phyloP scores from a whole-genome alignment of 352 stramenopile genomes.

The Phytopythium mirpurense region DNA sequence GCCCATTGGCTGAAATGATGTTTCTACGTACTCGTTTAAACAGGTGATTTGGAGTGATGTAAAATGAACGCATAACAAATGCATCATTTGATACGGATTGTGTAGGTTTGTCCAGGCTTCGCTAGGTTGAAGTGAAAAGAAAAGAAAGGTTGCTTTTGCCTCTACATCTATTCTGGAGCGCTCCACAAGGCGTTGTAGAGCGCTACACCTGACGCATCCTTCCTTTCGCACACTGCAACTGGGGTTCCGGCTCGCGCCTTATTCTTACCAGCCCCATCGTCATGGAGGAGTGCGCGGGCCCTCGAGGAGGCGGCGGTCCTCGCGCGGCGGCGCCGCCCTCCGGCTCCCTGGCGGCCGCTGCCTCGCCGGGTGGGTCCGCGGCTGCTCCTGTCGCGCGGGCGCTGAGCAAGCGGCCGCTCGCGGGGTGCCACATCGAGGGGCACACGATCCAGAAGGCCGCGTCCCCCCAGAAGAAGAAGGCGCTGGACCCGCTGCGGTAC shows the following conservation, averaged over 20 bases:
- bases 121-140: background rate
- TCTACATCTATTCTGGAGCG: constrained; percentile 1
- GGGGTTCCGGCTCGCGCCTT: background rate
- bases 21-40: background rate
- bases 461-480: constrained; percentile 66
- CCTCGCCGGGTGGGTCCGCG: background rate
- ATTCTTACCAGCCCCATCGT: too few relatives aligned
- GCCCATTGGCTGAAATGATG: constrained; percentile 1
- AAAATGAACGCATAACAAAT: background rate
- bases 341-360: background rate
- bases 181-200: background rate
- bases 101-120: too few relatives aligned
- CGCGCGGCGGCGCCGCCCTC: background rate
- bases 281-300: background rate
- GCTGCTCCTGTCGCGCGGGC: background rate
- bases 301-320: background rate
- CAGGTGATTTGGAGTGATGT: background rate
- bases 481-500: constrained; percentile 62
- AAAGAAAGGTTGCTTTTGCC: too few relatives aligned
- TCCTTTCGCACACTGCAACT: too few relatives aligned
- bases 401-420: constrained; percentile 18
- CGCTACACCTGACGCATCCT: background rate
- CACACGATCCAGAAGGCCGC: constrained; percentile 66
- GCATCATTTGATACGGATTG: background rate
- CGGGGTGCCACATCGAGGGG: constrained; percentile 40